phyloP scores from a whole-genome alignment of 2,329 filamentous ascomycete genomes.

The Fusarium compactum region DNA sequence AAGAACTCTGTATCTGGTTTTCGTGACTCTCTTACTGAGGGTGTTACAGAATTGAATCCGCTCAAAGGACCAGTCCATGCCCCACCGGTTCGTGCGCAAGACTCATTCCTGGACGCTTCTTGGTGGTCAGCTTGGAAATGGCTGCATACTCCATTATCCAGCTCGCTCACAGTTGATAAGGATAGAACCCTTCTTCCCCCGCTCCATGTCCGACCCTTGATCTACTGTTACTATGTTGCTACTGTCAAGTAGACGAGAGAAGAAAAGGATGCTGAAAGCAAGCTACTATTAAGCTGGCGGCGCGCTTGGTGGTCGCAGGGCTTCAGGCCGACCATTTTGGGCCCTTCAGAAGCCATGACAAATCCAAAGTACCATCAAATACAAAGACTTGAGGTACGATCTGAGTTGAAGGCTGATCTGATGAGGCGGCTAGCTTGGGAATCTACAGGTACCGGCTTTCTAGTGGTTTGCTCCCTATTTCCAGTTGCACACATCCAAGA shows the following conservation, averaged over 20 bases:
- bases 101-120: conserved; percentile 79
- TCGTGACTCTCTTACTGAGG: conserved; percentile 58
- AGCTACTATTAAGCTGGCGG: conserved; percentile 86
- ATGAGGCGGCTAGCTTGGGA: conserved; percentile 94
- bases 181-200: conserved; percentile 86
- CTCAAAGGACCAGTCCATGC: conserved; percentile 78
- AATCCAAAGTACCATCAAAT: conserved; percentile 83
- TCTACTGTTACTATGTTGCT: conserved; percentile 93
- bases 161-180: conserved; percentile 81
- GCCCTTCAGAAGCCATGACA: conserved; percentile 81
- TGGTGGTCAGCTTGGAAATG: conserved; percentile 95
- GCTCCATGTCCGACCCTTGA: conserved; percentile 73
- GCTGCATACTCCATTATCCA: conserved; percentile 87
- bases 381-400: conserved; percentile 71
- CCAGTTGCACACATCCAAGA: conserved; percentile 87
- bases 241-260: conserved; percentile 71
- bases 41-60: conserved; percentile 65
- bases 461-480: conserved; percentile 82
- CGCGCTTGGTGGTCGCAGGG: conserved; percentile 96
- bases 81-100: conserved; percentile 80
- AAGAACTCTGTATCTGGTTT: conserved; percentile 63
- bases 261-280: conserved; percentile 78
- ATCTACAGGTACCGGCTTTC: conserved; percentile 85
- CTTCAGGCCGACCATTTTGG: conserved; percentile 86
- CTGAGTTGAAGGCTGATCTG: conserved; percentile 74